Base-by-base conservation (phyloP, 805 yeast genomes). In the Blastobotrys attinorum region DNA sequence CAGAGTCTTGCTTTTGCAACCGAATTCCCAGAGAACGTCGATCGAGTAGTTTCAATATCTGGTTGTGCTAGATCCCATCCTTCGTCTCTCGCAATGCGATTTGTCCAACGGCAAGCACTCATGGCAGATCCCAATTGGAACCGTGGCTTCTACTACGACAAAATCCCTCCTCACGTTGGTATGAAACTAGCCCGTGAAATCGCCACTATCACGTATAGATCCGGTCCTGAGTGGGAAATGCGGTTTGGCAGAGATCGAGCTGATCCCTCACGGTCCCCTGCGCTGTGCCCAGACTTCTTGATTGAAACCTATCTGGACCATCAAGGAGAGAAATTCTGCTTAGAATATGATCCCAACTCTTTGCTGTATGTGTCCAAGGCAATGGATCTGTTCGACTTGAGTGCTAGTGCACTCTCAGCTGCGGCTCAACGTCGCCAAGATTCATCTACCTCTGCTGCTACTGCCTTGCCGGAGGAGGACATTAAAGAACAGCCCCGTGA, bases 211-310 rank as follows among this genome's bases (percentile, higher is more conserved):
- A 87, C 96, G 0, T 89, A 89, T 62, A 71, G 97, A 53, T 85
- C 95, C 1, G 97, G 97, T 2, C 97, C 97, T 1, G 97, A 89
- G 63, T 89, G 97, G 97, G 97, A 89, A 61, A 77, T 79, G 48
- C 68, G 97, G 47, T 89, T 89, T 61, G 96, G 96, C 3, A 76
- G 94, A 44, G 86, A 83, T 54, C 70, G 97, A 47, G 82, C 94
- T 0, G 88, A 86, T 58, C 90, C 87, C 16, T 66, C 77, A 1
- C 71, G 70, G 48, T 75, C 82, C 11, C 96, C 96, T 2, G 95
- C 95, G 0, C 67, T 89, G 25, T 89, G 97, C 61, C 95, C 97
- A 0, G 97, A 89, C 58, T 89, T 87, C 60, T 64, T 88, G 47
- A 89, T 89, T 39, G 97, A 89, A 61, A 89, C 96, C 0, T 89